phyloP scores from a whole-genome alignment of 129 eudicot genomes.

The Flaveria brownii region DNA sequence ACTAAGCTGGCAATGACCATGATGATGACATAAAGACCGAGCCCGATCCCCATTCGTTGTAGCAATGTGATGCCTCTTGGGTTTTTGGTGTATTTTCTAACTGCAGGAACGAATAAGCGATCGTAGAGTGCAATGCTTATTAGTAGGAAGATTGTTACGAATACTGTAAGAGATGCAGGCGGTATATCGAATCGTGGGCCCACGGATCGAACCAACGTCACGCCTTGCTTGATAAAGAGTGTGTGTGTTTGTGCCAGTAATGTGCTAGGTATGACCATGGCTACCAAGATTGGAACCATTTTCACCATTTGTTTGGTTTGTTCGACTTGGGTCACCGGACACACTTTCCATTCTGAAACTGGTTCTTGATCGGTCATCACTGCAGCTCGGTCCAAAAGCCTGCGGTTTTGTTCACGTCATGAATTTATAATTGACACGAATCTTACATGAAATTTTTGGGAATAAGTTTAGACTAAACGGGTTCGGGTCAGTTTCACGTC shows the following conservation, averaged over 20 bases:
- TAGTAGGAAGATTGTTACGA: slow-evolving; percentile 71
- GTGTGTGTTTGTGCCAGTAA: slow-evolving; percentile 74
- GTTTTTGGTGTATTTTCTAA: slow-evolving; percentile 63
- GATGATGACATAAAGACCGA: slow-evolving; percentile 57
- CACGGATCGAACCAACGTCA: slow-evolving; percentile 51
- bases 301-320: slow-evolving; percentile 75
- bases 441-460: neutral
- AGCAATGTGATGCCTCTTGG: slow-evolving; percentile 87
- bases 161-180: slow-evolving; percentile 68
- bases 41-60: slow-evolving; percentile 81
- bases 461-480: too few species aligned
- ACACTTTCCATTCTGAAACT: slow-evolving; percentile 49
- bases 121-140: slow-evolving; percentile 65
- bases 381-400: slow-evolving; percentile 72
- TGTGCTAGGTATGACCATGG: slow-evolving; percentile 68
- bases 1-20: slow-evolving; percentile 61
- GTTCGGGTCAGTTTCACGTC: too few species aligned
- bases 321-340: slow-evolving; percentile 81
- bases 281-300: slow-evolving; percentile 71
- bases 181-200: slow-evolving; percentile 63
- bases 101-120: slow-evolving; percentile 52
- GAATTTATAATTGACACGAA: neutral
- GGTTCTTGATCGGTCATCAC: slow-evolving; percentile 44
- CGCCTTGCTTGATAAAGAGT: slow-evolving; percentile 85
- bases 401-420: slow-evolving; percentile 22